phyloP scores from a whole-genome alignment of 768 basidiomycete genomes.

The Agaricus subrufescens region DNA sequence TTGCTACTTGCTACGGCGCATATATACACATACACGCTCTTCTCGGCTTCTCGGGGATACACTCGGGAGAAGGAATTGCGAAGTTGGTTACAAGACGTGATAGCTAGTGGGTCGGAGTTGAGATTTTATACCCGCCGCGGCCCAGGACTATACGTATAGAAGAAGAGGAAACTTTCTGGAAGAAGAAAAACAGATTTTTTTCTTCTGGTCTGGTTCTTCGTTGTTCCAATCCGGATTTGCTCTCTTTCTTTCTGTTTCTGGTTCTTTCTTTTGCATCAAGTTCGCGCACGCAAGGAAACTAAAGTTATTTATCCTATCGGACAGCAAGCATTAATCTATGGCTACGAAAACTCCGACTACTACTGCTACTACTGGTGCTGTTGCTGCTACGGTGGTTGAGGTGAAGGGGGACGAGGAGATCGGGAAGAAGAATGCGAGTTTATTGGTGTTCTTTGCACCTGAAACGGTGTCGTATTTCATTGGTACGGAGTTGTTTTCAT shows the following conservation, averaged over 20 bases:
- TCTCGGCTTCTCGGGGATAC: no score
- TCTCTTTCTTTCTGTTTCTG: background rate
- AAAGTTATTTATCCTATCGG: background rate
- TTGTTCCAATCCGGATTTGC: background rate
- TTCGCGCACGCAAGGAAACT: background rate
- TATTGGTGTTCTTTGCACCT: conserved; percentile 24
- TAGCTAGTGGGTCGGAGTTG: no score
- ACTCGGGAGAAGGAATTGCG: no score
- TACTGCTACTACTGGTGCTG: background rate
- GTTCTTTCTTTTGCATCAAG: background rate
- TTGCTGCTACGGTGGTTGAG: background rate
- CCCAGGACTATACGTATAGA: no score
- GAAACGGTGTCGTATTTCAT: conserved; percentile 42
- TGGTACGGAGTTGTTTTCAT: conserved; percentile 20
- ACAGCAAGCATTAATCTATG: background rate
- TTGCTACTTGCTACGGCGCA: no score
- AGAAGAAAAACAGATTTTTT: no score
- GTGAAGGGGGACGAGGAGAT: conserved; percentile 6
- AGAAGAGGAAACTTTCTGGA: no score
- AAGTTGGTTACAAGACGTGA: no score
- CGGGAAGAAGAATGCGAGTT: conserved; percentile 8
- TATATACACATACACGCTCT: no score
- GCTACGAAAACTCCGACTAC: conserved; percentile 1
- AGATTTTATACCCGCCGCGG: no score
- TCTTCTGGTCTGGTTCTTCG: background rate